These are phyloP conservation scores for Pythium volutum DNA, from an alignment of 352 stramenopile genomes.

Conservation along the genomic window DNA sequence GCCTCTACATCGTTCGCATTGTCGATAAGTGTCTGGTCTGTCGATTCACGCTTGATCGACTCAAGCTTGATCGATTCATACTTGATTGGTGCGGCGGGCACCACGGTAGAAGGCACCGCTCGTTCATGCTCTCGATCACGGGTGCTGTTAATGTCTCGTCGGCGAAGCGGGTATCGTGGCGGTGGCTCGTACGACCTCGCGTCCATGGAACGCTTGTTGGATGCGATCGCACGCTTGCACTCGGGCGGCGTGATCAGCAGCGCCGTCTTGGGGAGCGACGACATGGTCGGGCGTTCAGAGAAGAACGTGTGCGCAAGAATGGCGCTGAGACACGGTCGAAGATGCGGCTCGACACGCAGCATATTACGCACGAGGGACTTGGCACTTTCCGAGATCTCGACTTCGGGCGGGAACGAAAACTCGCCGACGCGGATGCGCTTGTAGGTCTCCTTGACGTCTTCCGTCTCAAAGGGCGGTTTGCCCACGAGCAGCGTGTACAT, in stretches of 20 bases:
- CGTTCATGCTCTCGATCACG: conserved; percentile 1
- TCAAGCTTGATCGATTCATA: too few relatives aligned
- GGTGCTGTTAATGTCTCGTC: conserved; percentile 16
- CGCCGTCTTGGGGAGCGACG: conserved; percentile 54
- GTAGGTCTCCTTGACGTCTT: conserved; percentile 98
- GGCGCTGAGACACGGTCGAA: conserved; percentile 64
- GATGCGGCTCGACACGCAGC: conserved; percentile 61
- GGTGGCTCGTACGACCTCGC: conserved; percentile 19
- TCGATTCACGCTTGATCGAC: not conserved
- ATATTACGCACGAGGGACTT: conserved; percentile 77
- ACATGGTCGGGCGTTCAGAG: conserved; percentile 47
- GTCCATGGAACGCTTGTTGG: conserved; percentile 28
- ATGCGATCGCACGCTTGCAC: conserved; percentile 39
- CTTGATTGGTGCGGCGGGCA: not conserved
- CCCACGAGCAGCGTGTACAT: conserved; percentile 97
- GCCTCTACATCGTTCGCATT: conserved; percentile 1
- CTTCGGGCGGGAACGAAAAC: conserved; percentile 92
- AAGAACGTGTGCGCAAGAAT: conserved; percentile 85
- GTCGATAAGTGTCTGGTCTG: not conserved
- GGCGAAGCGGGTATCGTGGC: conserved; percentile 17
- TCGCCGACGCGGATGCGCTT: conserved; percentile 96
- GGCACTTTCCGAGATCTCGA: conserved; percentile 80
- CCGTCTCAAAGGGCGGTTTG: conserved; percentile 96
- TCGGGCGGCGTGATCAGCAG: conserved; percentile 69
- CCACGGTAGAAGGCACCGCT: not conserved